Evolutionary conservation across 2,329 filamentous ascomycete species (phyloP).

Genomic region (Dothiorella sarmentorum): DNA sequence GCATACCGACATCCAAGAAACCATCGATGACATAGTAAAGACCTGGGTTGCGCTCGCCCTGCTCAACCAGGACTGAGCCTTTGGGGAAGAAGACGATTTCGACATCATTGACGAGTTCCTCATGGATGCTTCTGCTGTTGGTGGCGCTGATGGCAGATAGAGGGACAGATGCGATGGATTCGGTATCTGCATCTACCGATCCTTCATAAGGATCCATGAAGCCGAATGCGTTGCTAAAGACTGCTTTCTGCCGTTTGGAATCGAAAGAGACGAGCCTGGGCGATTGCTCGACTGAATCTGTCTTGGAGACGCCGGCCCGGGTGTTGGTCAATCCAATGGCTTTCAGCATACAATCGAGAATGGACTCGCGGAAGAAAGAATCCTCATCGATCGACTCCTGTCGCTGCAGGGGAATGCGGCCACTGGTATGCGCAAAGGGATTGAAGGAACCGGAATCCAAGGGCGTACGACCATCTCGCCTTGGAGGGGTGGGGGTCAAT

Average conservation of each 20-base stretch:
- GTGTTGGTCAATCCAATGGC: constrained; percentile 76
- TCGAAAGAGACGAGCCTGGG: constrained; percentile 83
- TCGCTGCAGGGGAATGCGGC: constrained; percentile 54
- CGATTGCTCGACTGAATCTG: constrained; percentile 77
- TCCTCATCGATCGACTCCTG: constrained; percentile 87
- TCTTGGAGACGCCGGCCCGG: constrained; percentile 60
- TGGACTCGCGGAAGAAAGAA: constrained; percentile 79
- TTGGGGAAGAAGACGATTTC: constrained; percentile 98
- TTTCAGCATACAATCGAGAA: constrained; percentile 94
- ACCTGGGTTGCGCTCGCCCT: constrained; percentile 94
- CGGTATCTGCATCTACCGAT: constrained; percentile 75
- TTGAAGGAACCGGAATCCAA: constrained; percentile 44
- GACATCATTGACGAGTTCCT: constrained; percentile 85
- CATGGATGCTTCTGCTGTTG: constrained; percentile 48
- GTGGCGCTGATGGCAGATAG: constrained; percentile 48
- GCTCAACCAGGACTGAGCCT: constrained; percentile 88
- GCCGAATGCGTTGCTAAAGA: constrained; percentile 85
- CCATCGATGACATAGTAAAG: constrained; percentile 97
- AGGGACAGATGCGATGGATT: constrained; percentile 66
- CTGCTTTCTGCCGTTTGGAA: constrained; percentile 71
- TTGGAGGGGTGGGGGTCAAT: constrained; percentile 34
- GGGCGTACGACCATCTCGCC: constrained; percentile 43
- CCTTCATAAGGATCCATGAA: constrained; percentile 83
- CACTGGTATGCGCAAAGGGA: constrained; percentile 35
- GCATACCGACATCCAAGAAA: constrained; percentile 90